These are phyloP conservation scores for Rhizodiscina lignyota DNA, from an alignment of 495 filamentous ascomycete species.

Conservation along the genomic window DNA sequence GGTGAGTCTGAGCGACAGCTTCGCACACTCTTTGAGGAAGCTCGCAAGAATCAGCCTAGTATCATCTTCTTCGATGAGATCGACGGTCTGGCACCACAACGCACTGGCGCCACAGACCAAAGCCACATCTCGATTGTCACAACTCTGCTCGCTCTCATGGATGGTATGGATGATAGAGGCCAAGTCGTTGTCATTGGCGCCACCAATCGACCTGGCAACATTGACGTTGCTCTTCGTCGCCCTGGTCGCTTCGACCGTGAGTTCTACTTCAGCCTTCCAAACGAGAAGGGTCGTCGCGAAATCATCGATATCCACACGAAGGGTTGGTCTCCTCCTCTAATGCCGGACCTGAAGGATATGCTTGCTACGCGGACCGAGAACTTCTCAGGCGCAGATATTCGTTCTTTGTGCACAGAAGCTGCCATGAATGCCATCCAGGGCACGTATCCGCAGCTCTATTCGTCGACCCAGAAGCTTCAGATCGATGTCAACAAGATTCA, in stretches of 20 bases:
- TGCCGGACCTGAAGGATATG: constrained; percentile 59
- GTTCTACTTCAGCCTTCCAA: constrained; percentile 92
- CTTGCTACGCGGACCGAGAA: constrained; percentile 83
- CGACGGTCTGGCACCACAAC: constrained; percentile 83
- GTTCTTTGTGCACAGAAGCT: constrained; percentile 93
- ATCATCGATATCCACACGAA: constrained; percentile 95
- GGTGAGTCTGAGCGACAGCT: constrained; percentile 94
- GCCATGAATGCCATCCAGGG: constrained; percentile 94
- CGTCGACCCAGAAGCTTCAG: constrained; percentile 72
- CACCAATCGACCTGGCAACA: constrained; percentile 92
- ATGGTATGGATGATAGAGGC: constrained; percentile 96
- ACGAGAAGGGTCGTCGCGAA: constrained; percentile 53
- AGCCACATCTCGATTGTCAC: constrained; percentile 97
- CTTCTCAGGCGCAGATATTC: constrained; percentile 87
- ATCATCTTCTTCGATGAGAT: constrained; percentile 99
- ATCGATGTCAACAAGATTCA: constrained; percentile 73
- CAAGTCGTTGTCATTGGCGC: constrained; percentile 97
- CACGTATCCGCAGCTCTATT: constrained; percentile 90
- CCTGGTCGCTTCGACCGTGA: constrained; percentile 93
- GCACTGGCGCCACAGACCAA: constrained; percentile 95
- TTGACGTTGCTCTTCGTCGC: constrained; percentile 84
- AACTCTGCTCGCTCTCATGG: constrained; percentile 88
- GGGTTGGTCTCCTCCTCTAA: constrained; percentile 70
- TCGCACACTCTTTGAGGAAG: constrained; percentile 86
- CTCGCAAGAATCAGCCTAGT: constrained; percentile 82